Evolutionary conservation across 2,329 filamentous ascomycete genomes (phyloP).

Genomic region (Colletotrichum sp.): DNA sequence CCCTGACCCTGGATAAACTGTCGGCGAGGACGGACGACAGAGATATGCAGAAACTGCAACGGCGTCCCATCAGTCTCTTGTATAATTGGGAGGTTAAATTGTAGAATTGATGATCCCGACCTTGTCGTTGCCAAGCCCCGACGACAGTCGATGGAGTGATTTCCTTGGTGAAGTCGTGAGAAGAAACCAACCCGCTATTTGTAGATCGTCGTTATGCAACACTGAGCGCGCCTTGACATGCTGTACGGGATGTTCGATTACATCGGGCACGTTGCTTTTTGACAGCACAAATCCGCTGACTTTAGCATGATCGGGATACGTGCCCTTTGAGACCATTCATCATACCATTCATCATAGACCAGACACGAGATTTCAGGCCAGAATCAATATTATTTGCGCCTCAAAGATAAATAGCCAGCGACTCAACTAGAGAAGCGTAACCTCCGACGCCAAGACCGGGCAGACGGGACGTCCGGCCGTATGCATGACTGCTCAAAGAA

Average conservation of each 20-base stretch:
- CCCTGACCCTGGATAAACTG: neutral
- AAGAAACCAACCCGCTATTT: neutral
- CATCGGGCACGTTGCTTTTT: neutral
- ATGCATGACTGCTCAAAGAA: neutral
- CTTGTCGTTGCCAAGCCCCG: neutral
- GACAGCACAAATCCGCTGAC: neutral
- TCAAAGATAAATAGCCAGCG: neutral
- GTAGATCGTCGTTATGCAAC: neutral
- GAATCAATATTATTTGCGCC: neutral
- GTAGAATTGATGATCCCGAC: neutral
- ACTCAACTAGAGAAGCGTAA: neutral
- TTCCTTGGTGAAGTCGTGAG: neutral
- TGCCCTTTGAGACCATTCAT: neutral
- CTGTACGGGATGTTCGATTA: neutral
- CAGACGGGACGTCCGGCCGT: neutral
- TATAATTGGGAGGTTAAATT: accelerated
- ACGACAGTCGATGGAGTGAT: neutral
- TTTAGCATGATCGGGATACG: neutral
- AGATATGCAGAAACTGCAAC: neutral
- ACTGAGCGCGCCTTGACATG: neutral
- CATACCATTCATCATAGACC: neutral
- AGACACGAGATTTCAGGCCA: neutral
- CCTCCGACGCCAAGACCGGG: neutral
- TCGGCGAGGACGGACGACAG: neutral
- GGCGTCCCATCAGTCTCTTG: neutral